Percentiles rank a stretch among this genome's conserved stretches.
Conservation (phyloP, 1,139 yeast genomes). For the Lizanozyma gosingica region DNA sequence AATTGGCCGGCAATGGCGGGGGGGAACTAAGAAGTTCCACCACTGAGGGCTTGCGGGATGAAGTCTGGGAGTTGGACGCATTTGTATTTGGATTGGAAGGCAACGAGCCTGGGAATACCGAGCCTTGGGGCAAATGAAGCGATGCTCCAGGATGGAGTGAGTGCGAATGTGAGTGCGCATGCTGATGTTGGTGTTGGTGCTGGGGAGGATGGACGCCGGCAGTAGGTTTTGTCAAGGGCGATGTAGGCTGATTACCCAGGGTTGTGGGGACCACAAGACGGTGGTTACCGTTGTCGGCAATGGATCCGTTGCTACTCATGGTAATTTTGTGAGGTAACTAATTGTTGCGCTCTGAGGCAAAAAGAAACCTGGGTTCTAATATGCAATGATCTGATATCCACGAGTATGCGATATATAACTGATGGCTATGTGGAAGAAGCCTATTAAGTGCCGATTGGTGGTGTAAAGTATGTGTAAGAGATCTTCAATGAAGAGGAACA, state of each 20-base stretch:
- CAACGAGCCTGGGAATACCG: constrained; percentile 1
- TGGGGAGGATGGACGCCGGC: constrained; percentile 4
- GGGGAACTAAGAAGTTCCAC: constrained; percentile 20
- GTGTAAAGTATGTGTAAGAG: too few relatives aligned
- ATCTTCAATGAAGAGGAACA: too few relatives aligned
- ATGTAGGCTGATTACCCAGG: constrained; percentile 10
- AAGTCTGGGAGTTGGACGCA: constrained; percentile 1
- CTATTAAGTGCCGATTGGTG: too few relatives aligned
- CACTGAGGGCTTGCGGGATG: constrained; percentile 17
- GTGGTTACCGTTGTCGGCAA: constrained; percentile 5
- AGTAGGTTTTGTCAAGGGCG: constrained; percentile 9
- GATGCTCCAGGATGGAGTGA: background rate
- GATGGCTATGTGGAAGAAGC: too few relatives aligned
- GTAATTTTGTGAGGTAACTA: too few relatives aligned
- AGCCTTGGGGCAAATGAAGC: constrained; percentile 1
- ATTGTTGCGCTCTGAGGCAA: too few relatives aligned
- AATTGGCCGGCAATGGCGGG: constrained; percentile 15
- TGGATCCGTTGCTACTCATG: constrained; percentile 1
- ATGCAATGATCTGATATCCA: too few relatives aligned
- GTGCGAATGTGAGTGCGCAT: constrained; percentile 1
- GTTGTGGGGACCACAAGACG: constrained; percentile 8
- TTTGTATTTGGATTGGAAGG: background rate
- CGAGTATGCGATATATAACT: too few relatives aligned
- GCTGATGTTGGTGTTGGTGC: constrained; percentile 6
- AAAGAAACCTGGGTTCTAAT: too few relatives aligned